phyloP scores from a whole-genome alignment of 345 rosid genomes.

The Eucalyptus sp. region DNA sequence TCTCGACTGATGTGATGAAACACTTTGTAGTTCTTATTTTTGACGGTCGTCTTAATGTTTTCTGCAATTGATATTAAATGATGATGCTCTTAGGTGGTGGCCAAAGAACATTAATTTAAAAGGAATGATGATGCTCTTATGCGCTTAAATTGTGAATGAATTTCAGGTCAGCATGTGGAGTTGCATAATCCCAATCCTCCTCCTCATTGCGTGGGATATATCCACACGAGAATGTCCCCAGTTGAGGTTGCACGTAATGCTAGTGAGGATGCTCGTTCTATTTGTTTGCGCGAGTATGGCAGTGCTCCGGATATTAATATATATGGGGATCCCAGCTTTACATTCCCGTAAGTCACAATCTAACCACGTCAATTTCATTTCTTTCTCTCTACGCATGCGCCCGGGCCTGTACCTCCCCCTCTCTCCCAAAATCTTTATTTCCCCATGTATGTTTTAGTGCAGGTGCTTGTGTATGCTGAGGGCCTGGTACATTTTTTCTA shows the following conservation, averaged over 20 bases:
- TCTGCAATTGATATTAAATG: neutral
- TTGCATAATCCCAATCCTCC: slow-evolving; percentile 90
- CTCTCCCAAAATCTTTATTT: neutral
- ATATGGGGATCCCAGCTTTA: slow-evolving; percentile 85
- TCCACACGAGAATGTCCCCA: slow-evolving; percentile 96
- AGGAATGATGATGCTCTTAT: neutral
- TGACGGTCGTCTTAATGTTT: neutral
- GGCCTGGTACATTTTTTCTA: neutral
- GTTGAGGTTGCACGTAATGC: slow-evolving; percentile 79
- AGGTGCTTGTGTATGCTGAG: neutral
- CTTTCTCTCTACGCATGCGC: neutral
- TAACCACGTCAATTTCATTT: neutral
- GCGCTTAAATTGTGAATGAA: slow-evolving; percentile 5
- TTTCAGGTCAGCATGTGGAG: slow-evolving; percentile 98
- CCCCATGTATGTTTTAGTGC: neutral
- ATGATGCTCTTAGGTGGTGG: neutral
- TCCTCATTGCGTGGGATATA: slow-evolving; percentile 74
- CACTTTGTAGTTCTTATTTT: neutral
- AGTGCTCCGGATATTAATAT: slow-evolving; percentile 67
- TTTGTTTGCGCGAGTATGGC: slow-evolving; percentile 87
- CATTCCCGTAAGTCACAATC: slow-evolving; percentile 77
- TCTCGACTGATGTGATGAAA: neutral
- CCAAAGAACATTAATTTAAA: neutral
- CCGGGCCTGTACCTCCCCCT: neutral
- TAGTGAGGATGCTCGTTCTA: slow-evolving; percentile 77